phyloP scores from a whole-genome alignment of 768 basidiomycete species.

The Podaxis sp. region DNA sequence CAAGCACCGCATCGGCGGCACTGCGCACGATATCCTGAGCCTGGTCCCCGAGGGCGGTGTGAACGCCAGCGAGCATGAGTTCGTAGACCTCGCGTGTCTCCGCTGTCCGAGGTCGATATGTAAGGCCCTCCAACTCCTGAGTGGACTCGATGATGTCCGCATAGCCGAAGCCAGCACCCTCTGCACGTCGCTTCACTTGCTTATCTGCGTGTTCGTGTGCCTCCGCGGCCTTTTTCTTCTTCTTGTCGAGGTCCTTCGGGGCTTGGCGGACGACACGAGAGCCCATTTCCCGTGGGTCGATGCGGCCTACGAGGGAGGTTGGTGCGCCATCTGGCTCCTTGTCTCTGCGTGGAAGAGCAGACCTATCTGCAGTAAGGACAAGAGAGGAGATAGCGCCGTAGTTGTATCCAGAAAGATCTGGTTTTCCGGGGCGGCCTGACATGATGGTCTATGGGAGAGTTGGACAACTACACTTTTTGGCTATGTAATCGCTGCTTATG shows the following conservation, averaged over 20 bases:
- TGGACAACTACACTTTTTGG: neutral
- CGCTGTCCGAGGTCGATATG: constrained; percentile 89
- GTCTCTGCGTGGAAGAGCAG: constrained; percentile 79
- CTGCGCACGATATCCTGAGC: constrained; percentile 95
- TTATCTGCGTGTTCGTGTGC: constrained; percentile 59
- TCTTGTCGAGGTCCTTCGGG: constrained; percentile 90
- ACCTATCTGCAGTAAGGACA: constrained; percentile 89
- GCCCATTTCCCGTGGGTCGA: constrained; percentile 91
- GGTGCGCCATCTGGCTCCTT: constrained; percentile 97
- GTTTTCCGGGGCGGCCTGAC: constrained; percentile 49
- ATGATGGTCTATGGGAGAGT: constrained; percentile 20
- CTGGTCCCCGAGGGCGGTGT: constrained; percentile 86
- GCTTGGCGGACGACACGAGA: constrained; percentile 80
- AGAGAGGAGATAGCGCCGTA: constrained; percentile 94
- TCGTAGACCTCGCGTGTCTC: constrained; percentile 96
- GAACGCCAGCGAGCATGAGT: constrained; percentile 81
- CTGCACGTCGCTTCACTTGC: constrained; percentile 59
- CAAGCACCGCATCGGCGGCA: constrained; percentile 90
- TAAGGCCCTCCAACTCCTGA: constrained; percentile 88
- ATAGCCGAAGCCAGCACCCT: constrained; percentile 70
- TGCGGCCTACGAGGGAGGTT: constrained; percentile 87
- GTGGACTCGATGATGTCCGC: constrained; percentile 87
- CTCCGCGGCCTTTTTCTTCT: constrained; percentile 82
- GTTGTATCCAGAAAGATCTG: constrained; percentile 90
- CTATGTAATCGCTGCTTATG: neutral